Percentiles rank a stretch among this genome's conserved stretches.
phyloP scores from a whole-genome alignment of 2,329 filamentous ascomycete species.

The Ophiosphaerella narmari region DNA sequence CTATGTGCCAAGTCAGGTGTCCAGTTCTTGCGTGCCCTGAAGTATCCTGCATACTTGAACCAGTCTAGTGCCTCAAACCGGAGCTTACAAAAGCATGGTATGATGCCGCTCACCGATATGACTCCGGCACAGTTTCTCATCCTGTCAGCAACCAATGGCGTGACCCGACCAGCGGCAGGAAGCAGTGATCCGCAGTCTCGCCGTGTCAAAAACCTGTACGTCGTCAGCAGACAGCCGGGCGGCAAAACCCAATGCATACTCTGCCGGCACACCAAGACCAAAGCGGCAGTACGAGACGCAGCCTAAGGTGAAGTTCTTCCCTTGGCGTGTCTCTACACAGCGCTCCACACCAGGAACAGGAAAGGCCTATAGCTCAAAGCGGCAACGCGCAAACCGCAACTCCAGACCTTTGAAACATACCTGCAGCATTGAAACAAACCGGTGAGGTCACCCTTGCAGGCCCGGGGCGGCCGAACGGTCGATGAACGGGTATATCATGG shows the following conservation, averaged over 20 bases:
- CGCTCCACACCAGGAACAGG: constrained; percentile 10
- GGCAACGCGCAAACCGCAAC: constrained; percentile 9
- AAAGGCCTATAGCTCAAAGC: constrained; percentile 2
- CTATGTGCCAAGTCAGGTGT: constrained; percentile 13
- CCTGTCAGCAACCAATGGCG: too few relatives aligned
- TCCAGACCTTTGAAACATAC: constrained; percentile 18
- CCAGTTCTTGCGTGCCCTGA: too few relatives aligned
- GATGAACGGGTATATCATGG: constrained; percentile 16
- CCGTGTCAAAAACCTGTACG: constrained; percentile 3
- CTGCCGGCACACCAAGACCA: background rate
- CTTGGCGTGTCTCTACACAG: background rate
- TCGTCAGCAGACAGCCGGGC: constrained; percentile 11
- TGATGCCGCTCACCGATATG: too few relatives aligned
- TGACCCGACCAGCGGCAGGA: background rate
- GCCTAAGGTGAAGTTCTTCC: background rate
- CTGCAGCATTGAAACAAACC: constrained; percentile 24
- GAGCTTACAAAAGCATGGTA: too few relatives aligned
- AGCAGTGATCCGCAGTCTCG: background rate
- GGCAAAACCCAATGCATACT: background rate
- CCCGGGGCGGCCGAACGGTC: background rate
- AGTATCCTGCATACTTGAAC: too few relatives aligned
- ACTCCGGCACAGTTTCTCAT: too few relatives aligned
- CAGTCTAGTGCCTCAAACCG: too few relatives aligned
- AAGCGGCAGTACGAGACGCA: constrained; percentile 4
- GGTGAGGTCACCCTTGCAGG: constrained; percentile 9